Evolutionary conservation across 2,329 filamentous ascomycete species (phyloP), one percentile per base, ranked within the genome.

Genomic region (Apiospora marii): DNA sequence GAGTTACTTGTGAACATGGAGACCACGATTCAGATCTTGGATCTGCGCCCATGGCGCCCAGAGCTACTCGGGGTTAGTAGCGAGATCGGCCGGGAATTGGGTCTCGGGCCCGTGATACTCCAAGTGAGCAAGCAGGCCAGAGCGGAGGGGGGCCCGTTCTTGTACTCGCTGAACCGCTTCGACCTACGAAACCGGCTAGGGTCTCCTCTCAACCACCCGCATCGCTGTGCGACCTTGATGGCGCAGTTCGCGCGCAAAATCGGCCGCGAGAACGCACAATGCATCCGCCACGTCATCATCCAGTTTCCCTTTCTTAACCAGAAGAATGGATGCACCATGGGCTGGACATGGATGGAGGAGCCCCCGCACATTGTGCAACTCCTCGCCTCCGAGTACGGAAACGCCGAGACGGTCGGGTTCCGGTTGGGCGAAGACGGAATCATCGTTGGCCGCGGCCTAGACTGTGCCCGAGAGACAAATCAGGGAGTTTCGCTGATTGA

Each of bases 301-400:
- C 19, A n/a, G 19, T 48, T 48, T 7, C 46, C 46, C 6, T 6
- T 7, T 8, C 4, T 48, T 6, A 3, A 5, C 19, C 19, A 8
- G 19, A 1, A 2, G 19, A 0, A n/a, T 7, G 46, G 46, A n/a
- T 3, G 0, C 19, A n/a, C 19, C 1, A 4, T 48, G 19, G 0
- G 6, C 19, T 1, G 19, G 7, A 0, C 46, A 8, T n/a, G 46
- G 19, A 6, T n/a, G 19, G 10, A 4, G 0, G 19, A 22, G 19
- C 19, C 16, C 19, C 22, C 46, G 46, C 8, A 10, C 6, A 48
- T n/a, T 19, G 4, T n/a, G 19, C 0, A 22, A 3, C 6, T n/a
- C 19, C 46, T 48, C 19, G 46, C 6, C 19, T 22, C 46, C 19
- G 46, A 48, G 19, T 48, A 48, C 19, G 46, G 46, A 22, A 0